Evolutionary conservation across 2,329 filamentous ascomycete species (phyloP).

Genomic region (Lecanosticta acicola): DNA sequence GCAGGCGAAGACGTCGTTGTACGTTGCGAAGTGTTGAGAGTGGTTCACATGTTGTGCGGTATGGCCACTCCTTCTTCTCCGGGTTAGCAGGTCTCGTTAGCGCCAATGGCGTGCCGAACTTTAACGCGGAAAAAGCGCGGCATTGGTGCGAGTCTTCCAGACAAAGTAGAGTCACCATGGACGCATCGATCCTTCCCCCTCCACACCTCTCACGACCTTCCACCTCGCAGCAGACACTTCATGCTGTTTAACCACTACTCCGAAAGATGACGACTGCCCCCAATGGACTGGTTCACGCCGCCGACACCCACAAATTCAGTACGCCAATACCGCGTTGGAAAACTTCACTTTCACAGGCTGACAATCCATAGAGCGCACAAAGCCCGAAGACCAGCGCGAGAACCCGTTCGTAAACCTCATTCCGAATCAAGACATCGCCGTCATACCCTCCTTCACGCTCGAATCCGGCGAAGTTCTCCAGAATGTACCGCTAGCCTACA

Average conservation of each 20-base stretch:
- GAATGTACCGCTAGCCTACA: conserved; percentile 66
- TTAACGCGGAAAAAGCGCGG: background rate
- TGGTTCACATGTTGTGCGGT: no score
- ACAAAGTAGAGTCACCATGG: background rate
- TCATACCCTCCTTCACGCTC: conserved; percentile 83
- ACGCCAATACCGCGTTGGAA: background rate
- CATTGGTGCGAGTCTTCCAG: background rate
- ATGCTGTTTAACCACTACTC: background rate
- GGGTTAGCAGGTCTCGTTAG: background rate
- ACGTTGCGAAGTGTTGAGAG: no score
- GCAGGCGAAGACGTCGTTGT: no score
- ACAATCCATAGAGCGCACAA: conserved; percentile 25
- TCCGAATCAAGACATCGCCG: conserved; percentile 77
- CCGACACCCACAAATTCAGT: conserved; percentile 21
- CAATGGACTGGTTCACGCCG: conserved; percentile 26
- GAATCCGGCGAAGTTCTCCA: conserved; percentile 81
- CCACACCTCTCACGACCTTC: background rate
- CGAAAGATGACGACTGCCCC: conserved; percentile 23
- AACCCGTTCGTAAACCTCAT: conserved; percentile 87
- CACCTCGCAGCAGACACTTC: background rate
- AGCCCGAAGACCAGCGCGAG: conserved; percentile 60
- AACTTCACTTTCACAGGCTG: conserved; percentile 6
- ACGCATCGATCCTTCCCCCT: background rate
- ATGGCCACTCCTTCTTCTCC: background rate
- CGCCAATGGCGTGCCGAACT: background rate